Evolutionary conservation across 345 rosid species (phyloP), one percentile per base, ranked within the genome.

Genomic region (Sisymbrium altissimum): DNA sequence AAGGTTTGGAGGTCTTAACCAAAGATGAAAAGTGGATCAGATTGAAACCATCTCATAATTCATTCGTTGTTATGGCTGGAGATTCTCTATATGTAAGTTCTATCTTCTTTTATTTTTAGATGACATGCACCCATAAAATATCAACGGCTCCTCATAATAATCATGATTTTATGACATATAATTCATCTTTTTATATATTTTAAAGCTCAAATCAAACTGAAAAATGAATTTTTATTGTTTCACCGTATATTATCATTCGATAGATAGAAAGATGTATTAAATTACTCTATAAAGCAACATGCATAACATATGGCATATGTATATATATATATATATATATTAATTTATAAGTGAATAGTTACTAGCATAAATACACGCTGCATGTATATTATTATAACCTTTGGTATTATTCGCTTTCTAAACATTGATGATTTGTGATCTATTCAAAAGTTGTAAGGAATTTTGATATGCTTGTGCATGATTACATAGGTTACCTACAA

Each of bases 11-110:
- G n/a, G 64, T 85, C 0, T 71, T 79, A 52, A 71, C 80, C 57
- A 87, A 84, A 78, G 79, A 73, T 4, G 86, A 82, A 0, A 70
- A 79, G 39, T 87, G 92, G 92, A 77, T 85, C 60, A 63, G 73
- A n/a, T 15, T 79, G 13, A 81, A 81, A 55, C 85, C 88, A 71
- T 66, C 82, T 9, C 79, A 80, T 5, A 70, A 79, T 32, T 76
- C 83, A 49, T 84, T 84, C 73, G 43, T 78, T 6, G 85, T 66
- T 32, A 78, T 86, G 82, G 71, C 79, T 6, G 90, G 90, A 38
- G 91, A 86, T 61, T 71, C 85, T 27, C 71, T 83, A 55, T 15
- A 57, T 15, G 86, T 83, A 80, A 78, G 85, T 74, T 52, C 7
- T 30, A 21, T 12, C 44, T 21, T 70, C 6, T 18, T 45, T 4